Evolutionary conservation across 129 eudicot species (phyloP), one percentile per base, ranked within the genome.

Genomic region (Cynara cardunculus): DNA sequence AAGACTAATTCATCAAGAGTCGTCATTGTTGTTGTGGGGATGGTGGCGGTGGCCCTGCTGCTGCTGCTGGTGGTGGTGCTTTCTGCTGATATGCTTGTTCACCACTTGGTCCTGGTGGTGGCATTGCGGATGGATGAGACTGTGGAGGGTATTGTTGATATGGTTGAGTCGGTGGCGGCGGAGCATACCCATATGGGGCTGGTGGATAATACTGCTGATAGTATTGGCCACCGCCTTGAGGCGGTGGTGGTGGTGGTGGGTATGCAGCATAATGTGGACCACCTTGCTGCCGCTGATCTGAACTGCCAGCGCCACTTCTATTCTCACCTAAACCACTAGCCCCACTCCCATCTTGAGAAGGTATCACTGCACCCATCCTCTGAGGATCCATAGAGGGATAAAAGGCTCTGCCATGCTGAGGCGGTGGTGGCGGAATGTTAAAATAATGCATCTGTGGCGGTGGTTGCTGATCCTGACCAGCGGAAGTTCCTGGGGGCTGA

Each of bases 371-470:
- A 16, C 97, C 98, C 97, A 94, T 94, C 56, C 98, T 88, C 72
- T 94, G 98, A 28, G 98, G 98, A 83, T 94, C 96, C 96, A 93
- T 93, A 0, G 97, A 90, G 6, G 98, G 98, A 77, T 94, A 94
- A 78, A 76, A 86, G 6, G 98, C 83, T 74, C 93, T 79, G 14
- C 88, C 97, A 65, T 89, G 97, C 76, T 88, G 97, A 78, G 91
- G 79, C 2, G 86, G 93, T 56, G 89, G 86, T 8, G 95, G 97
- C 0, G 98, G 98, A 14, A 93, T 93, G 66, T 93, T 93, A 80
- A 89, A 93, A 84, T 93, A 93, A 19, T 88, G 89, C 89, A 85
- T 80, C 2, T 80, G 87, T 8, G 86, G 83, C 5, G 83, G 89
- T 65, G 79, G 94, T 19, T 81, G 89, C 26, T 82, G 81, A 35